These are phyloP conservation scores for Euptelea pleiosperma DNA, from an alignment of 164 flowering plant species.

Conservation along the genomic window DNA sequence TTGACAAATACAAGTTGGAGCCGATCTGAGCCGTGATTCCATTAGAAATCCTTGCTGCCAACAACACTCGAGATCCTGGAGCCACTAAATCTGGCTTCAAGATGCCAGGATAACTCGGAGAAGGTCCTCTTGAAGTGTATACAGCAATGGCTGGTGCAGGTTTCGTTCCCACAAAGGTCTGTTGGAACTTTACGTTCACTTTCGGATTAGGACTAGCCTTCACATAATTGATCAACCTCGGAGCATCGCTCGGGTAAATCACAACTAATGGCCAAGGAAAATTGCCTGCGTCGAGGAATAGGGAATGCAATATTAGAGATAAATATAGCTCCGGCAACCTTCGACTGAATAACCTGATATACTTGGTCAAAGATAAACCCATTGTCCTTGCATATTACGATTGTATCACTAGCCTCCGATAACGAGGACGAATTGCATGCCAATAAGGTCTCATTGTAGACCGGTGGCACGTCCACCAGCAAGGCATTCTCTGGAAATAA, in stretches of 20 bases:
- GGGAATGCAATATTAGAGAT: slow-evolving; percentile 26
- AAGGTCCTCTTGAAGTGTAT: slow-evolving; percentile 54
- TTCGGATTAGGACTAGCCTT: not conserved
- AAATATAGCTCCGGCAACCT: slow-evolving; percentile 30
- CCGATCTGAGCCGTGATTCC: slow-evolving; percentile 9
- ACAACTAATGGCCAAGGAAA: slow-evolving; percentile 30
- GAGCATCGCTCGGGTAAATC: slow-evolving; percentile 23
- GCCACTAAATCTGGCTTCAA: slow-evolving; percentile 65
- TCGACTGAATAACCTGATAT: slow-evolving; percentile 5
- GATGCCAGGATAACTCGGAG: slow-evolving; percentile 28
- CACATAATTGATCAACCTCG: slow-evolving; percentile 25
- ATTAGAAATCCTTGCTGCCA: slow-evolving; percentile 43
- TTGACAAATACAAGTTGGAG: slow-evolving; percentile 4
- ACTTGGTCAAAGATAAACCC: slow-evolving; percentile 17
- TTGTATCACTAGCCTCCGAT: slow-evolving; percentile 9
- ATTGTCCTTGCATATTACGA: slow-evolving; percentile 24
- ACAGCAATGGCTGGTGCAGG: slow-evolving; percentile 42
- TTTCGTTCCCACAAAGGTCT: slow-evolving; percentile 35
- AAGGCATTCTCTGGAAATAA: slow-evolving; percentile 29
- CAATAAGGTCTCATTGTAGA: slow-evolving; percentile 27
- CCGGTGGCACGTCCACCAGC: slow-evolving; percentile 17
- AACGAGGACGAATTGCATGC: slow-evolving; percentile 33
- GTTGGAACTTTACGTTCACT: slow-evolving; percentile 40
- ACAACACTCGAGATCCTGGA: slow-evolving; percentile 42
- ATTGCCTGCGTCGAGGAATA: not conserved